These are phyloP conservation scores for Lasiodiplodia hormozganensis DNA, from an alignment of 2,329 filamentous ascomycete species.

Conservation along the genomic window DNA sequence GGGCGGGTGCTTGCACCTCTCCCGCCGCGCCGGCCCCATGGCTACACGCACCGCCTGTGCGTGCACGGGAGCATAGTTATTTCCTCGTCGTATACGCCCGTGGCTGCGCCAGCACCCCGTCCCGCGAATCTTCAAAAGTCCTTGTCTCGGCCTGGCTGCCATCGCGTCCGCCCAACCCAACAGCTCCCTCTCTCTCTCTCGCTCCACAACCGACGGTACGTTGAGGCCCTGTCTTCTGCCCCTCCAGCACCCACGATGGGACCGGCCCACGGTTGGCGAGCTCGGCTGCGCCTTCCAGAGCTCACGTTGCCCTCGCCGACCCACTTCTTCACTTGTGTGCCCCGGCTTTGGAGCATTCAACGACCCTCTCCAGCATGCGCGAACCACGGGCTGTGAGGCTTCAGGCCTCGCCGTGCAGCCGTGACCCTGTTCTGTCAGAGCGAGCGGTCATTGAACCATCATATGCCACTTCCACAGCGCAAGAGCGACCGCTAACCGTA, in stretches of 20 bases:
- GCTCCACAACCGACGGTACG: conserved; percentile 6
- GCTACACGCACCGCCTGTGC: conserved; percentile 36
- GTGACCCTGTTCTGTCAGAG: background rate
- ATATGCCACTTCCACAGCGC: background rate
- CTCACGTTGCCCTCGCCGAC: background rate
- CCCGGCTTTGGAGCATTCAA: background rate
- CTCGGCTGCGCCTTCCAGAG: background rate
- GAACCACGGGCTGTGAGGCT: background rate
- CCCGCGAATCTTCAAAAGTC: conserved; percentile 28
- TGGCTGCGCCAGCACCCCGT: conserved; percentile 18
- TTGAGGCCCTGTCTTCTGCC: background rate
- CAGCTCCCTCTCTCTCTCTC: conserved; percentile 2
- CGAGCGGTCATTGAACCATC: background rate
- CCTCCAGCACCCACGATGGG: background rate
- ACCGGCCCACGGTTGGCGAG: background rate
- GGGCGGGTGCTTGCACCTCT: conserved; percentile 43
- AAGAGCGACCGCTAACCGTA: background rate
- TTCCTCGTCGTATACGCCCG: conserved; percentile 31
- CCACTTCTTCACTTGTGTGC: background rate
- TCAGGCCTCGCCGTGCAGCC: too few species aligned
- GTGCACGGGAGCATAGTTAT: conserved; percentile 35
- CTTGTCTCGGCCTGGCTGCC: conserved; percentile 9
- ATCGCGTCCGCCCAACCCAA: conserved; percentile 1
- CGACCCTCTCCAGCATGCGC: too few species aligned
- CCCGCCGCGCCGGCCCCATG: conserved; percentile 32